phyloP scores from a whole-genome alignment of 2,329 filamentous ascomycete species.

The Talaromyces islandicus region DNA sequence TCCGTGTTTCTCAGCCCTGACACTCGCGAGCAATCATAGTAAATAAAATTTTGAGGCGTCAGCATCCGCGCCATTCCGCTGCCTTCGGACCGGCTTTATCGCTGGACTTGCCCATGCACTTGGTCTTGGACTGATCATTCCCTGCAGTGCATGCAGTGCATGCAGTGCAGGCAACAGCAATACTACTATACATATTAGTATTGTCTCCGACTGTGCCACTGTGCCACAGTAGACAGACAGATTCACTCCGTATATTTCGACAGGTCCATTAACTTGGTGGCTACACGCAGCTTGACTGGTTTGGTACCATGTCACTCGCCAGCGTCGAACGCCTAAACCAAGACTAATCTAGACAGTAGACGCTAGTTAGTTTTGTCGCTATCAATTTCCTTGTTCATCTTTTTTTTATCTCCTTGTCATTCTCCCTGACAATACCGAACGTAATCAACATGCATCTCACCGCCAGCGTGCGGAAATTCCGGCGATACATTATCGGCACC shows the following conservation, averaged over 20 bases:
- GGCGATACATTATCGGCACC: slow-evolving; percentile 1
- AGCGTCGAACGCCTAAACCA: background rate
- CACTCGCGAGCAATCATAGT: background rate
- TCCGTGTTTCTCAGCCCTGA: background rate
- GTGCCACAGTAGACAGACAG: too few relatives aligned
- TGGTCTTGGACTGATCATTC: too few relatives aligned
- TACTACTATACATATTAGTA: too few relatives aligned
- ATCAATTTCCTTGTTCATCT: background rate
- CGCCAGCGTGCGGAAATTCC: slow-evolving; percentile 5
- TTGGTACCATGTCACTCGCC: background rate
- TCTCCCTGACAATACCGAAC: background rate
- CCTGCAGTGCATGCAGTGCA: too few relatives aligned
- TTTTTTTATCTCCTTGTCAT: background rate
- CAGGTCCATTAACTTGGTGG: too few relatives aligned
- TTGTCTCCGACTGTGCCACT: too few relatives aligned
- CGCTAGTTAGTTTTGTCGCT: background rate
- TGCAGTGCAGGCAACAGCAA: too few relatives aligned
- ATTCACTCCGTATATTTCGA: too few relatives aligned
- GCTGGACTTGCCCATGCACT: too few relatives aligned
- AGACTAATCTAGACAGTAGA: background rate
- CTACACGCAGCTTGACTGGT: too few relatives aligned
- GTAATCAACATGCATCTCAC: background rate
- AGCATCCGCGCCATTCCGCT: background rate
- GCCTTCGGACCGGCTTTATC: too few relatives aligned
- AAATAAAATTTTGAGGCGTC: background rate